Evolutionary conservation across 257 asterid genomes (phyloP).

Genomic region (Cynanchum wilfordii): DNA sequence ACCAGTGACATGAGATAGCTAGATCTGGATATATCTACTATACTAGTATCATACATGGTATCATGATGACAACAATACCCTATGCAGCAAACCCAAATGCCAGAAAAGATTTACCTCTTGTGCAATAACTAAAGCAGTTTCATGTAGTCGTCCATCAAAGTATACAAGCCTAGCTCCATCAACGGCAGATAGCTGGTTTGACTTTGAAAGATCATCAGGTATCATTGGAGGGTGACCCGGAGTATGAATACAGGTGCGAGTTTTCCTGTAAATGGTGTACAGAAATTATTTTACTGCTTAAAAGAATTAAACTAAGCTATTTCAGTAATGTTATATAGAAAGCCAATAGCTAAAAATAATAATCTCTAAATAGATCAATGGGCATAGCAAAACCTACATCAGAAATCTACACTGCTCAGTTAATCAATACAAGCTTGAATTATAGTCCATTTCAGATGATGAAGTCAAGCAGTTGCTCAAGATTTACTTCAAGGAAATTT

Average conservation of each 20-base stretch:
- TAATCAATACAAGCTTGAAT: background rate
- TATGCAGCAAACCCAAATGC: conserved; percentile 1
- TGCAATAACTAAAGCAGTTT: conserved; percentile 76
- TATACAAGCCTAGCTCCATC: conserved; percentile 69
- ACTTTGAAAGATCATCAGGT: conserved; percentile 69
- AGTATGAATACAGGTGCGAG: conserved; percentile 94
- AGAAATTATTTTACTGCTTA: conserved; percentile 5
- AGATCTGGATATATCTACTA: background rate
- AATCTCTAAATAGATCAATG: background rate
- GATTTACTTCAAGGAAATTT: background rate
- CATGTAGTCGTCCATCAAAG: conserved; percentile 77
- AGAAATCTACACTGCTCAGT: background rate
- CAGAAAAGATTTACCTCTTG: conserved; percentile 59
- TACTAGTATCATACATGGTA: background rate
- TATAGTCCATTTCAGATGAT: background rate
- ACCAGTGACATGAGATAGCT: background rate
- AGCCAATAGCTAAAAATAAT: background rate
- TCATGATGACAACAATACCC: background rate
- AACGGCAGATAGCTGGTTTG: conserved; percentile 55
- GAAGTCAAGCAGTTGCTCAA: background rate
- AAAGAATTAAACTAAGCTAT: background rate
- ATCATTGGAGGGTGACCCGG: conserved; percentile 93
- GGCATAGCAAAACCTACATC: background rate
- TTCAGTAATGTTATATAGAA: background rate
- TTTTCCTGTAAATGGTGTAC: conserved; percentile 58